Conservation (phyloP, 768 basidiomycete genomes). For the Agaricus bisporus region DNA sequence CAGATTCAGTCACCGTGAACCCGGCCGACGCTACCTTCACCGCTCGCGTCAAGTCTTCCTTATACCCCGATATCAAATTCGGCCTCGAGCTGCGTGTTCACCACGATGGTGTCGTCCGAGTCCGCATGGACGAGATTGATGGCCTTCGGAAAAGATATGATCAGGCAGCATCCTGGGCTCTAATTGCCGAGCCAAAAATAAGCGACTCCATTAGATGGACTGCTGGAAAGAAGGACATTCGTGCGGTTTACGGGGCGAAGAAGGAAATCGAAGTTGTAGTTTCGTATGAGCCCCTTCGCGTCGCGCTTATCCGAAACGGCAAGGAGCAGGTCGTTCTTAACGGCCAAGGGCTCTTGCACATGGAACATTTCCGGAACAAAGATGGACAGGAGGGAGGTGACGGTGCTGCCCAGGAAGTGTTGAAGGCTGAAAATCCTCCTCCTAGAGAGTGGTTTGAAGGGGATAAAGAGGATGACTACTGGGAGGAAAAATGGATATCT, state of each 20-base stretch:
- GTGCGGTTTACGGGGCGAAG: constrained; percentile 59
- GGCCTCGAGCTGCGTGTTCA: constrained; percentile 79
- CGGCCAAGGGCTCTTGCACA: constrained; percentile 83
- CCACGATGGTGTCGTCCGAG: constrained; percentile 82
- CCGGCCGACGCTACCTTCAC: constrained; percentile 56
- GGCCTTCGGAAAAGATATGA: constrained; percentile 83
- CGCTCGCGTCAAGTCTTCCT: constrained; percentile 68
- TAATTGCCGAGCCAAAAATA: constrained; percentile 65
- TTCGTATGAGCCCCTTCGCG: constrained; percentile 66
- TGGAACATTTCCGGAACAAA: constrained; percentile 90
- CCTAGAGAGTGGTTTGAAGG: constrained; percentile 82
- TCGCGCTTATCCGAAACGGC: constrained; percentile 67
- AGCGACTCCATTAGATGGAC: constrained; percentile 60
- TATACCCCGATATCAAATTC: constrained; percentile 85
- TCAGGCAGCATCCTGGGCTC: constrained; percentile 87
- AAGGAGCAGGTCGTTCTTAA: constrained; percentile 87
- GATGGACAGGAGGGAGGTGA: constrained; percentile 41
- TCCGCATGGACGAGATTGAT: constrained; percentile 85
- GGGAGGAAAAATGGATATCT: constrained; percentile 82
- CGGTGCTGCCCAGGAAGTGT: constrained; percentile 42
- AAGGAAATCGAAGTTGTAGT: constrained; percentile 64
- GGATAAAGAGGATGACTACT: constrained; percentile 73
- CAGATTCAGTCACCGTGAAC: constrained; percentile 45
- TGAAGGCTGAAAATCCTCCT: constrained; percentile 42
- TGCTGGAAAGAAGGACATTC: constrained; percentile 56